These are phyloP conservation scores for Dichomitus squalens DNA, from an alignment of 1,284 basidiomycete genomes.

Conservation along the genomic window DNA sequence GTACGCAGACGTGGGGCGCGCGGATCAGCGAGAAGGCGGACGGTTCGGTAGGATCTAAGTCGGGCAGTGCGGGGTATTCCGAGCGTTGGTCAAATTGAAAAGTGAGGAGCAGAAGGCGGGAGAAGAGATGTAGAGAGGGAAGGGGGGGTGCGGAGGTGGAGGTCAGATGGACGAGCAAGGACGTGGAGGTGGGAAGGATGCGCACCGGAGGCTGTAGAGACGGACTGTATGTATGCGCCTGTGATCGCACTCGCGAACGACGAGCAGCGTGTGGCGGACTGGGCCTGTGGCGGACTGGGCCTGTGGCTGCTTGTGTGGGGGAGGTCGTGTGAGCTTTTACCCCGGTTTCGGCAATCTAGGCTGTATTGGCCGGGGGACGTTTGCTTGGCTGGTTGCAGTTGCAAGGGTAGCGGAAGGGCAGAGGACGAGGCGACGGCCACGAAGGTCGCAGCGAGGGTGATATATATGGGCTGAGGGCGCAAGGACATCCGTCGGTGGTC, in stretches of 20 bases:
- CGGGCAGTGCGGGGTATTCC: not conserved
- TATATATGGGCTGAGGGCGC: too few relatives aligned
- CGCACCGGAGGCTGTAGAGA: constrained; percentile 8
- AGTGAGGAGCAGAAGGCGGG: not conserved
- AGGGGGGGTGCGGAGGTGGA: not conserved
- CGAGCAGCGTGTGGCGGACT: not conserved
- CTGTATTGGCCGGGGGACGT: constrained; percentile 3
- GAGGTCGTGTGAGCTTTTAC: constrained; percentile 20
- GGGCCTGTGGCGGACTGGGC: not conserved
- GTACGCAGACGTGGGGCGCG: constrained; percentile 14
- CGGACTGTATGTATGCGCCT: not conserved
- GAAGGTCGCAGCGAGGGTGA: too few relatives aligned
- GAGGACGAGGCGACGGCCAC: too few relatives aligned
- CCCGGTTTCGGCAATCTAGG: constrained; percentile 24
- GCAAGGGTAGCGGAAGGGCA: too few relatives aligned
- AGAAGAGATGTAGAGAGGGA: not conserved
- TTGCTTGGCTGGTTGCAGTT: too few relatives aligned
- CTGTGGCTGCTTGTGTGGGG: not conserved
- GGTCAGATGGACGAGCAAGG: not conserved
- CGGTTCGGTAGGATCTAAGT: not conserved
- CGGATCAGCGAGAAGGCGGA: constrained; percentile 17
- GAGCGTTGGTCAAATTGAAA: not conserved
- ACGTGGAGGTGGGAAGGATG: not conserved
- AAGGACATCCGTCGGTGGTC: too few relatives aligned
- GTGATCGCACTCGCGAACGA: constrained; percentile 6